Evolutionary conservation across 257 asterid genomes (phyloP).

Genomic region (Rhazya stricta): DNA sequence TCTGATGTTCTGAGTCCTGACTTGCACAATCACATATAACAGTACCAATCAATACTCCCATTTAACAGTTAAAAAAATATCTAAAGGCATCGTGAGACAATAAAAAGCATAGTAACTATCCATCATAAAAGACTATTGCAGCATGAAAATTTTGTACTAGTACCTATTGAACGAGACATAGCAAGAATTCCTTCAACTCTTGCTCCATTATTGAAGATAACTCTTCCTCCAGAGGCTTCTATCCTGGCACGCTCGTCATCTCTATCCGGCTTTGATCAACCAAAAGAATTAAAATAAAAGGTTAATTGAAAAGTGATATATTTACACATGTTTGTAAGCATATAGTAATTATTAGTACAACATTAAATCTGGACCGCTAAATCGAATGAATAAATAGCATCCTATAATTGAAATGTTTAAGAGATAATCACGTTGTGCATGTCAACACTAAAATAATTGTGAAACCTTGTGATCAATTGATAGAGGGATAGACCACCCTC

Average conservation of each 20-base stretch:
- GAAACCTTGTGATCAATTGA: conserved; percentile 33
- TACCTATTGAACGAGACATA: conserved; percentile 63
- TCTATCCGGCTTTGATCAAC: conserved; percentile 40
- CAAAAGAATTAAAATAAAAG: not conserved
- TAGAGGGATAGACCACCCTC: conserved; percentile 16
- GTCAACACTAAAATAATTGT: not conserved
- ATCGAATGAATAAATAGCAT: not conserved
- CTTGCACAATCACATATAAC: not conserved
- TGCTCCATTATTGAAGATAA: conserved; percentile 30
- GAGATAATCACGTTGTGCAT: not conserved
- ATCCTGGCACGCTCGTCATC: conserved; percentile 44
- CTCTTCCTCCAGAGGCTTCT: conserved; percentile 44
- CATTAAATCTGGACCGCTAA: not conserved
- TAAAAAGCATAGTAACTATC: not conserved
- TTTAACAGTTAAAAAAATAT: not conserved
- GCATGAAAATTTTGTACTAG: not conserved
- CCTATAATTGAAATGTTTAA: not conserved
- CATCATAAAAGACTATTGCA: not conserved
- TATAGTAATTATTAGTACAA: not conserved
- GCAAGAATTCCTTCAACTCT: conserved; percentile 61
- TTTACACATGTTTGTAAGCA: too few species aligned
- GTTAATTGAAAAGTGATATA: too few species aligned
- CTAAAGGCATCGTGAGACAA: not conserved
- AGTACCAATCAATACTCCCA: not conserved
- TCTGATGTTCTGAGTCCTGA: not conserved